phyloP scores from a whole-genome alignment of 768 basidiomycete species.

The Xanthoconium purpureum region DNA sequence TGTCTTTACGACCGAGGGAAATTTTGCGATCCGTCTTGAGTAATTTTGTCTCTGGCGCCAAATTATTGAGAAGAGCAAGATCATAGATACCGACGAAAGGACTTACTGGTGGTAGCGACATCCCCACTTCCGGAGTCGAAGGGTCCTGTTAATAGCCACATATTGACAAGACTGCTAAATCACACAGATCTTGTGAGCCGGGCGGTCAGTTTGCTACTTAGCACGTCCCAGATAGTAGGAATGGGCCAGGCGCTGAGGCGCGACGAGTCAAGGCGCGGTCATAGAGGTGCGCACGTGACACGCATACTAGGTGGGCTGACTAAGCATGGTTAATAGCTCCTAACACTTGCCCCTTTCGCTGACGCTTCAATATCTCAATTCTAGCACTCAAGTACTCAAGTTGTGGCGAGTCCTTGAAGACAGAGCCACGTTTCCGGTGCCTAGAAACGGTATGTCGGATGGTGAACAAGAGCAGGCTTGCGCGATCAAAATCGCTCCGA shows the following conservation, averaged over 20 bases:
- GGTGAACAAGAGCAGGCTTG: too few relatives aligned
- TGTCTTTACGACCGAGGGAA: constrained; percentile 54
- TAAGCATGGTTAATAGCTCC: not conserved
- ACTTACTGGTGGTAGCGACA: constrained; percentile 40
- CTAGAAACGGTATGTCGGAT: too few relatives aligned
- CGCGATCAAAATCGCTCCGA: too few relatives aligned
- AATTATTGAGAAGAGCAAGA: not conserved
- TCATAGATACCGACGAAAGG: constrained; percentile 23
- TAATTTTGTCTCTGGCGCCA: constrained; percentile 47
- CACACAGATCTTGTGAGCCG: not conserved
- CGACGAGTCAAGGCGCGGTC: not conserved
- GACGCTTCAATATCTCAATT: too few relatives aligned
- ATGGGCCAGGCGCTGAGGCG: too few relatives aligned
- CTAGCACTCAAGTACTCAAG: too few relatives aligned
- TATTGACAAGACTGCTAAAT: constrained; percentile 13
- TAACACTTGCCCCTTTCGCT: too few relatives aligned
- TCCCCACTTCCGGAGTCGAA: constrained; percentile 45
- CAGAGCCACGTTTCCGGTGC: too few relatives aligned
- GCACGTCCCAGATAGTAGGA: too few relatives aligned
- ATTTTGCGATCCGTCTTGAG: constrained; percentile 60
- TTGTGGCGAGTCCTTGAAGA: too few relatives aligned
- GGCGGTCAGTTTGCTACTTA: not conserved
- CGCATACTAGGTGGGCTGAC: not conserved
- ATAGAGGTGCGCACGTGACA: constrained; percentile 8
- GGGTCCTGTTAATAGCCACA: constrained; percentile 57